Conservation (phyloP, 345 rosid species). For the Mercurialis annua region DNA sequence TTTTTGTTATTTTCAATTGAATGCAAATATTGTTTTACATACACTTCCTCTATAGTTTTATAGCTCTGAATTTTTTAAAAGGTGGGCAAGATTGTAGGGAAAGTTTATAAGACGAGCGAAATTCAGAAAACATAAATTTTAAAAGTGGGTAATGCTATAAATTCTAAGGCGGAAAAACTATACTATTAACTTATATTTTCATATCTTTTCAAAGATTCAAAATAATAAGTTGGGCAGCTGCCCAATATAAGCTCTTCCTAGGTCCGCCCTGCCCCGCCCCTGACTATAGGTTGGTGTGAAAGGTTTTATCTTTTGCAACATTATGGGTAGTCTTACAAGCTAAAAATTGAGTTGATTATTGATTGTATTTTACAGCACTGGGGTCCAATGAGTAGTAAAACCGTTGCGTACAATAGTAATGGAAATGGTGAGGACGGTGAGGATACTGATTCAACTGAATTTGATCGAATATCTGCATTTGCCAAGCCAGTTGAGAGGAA, state of each 20-base stretch:
- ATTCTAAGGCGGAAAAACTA: background rate
- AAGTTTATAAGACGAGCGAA: too few species aligned
- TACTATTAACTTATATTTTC: background rate
- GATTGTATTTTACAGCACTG: conserved; percentile 50
- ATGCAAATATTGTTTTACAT: background rate
- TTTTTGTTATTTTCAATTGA: background rate
- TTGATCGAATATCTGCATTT: conserved; percentile 43
- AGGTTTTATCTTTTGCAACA: background rate
- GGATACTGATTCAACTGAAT: conserved; percentile 24
- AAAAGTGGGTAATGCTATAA: background rate
- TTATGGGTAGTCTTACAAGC: background rate
- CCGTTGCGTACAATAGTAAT: conserved; percentile 17
- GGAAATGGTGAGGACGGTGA: conserved; percentile 40
- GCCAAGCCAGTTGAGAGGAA: conserved; percentile 71
- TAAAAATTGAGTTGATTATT: conserved; percentile 14
- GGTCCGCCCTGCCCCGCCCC: too few species aligned
- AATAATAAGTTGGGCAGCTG: too few species aligned
- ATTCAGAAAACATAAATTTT: background rate
- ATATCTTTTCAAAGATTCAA: background rate
- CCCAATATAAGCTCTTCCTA: too few species aligned
- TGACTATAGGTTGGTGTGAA: background rate
- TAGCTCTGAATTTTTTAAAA: background rate
- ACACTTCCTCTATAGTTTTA: background rate
- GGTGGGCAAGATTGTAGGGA: background rate
- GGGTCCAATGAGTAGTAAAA: conserved; percentile 36